Base-by-base conservation (phyloP, 805 yeast genomes). In the Priceomyces melissophilus region DNA sequence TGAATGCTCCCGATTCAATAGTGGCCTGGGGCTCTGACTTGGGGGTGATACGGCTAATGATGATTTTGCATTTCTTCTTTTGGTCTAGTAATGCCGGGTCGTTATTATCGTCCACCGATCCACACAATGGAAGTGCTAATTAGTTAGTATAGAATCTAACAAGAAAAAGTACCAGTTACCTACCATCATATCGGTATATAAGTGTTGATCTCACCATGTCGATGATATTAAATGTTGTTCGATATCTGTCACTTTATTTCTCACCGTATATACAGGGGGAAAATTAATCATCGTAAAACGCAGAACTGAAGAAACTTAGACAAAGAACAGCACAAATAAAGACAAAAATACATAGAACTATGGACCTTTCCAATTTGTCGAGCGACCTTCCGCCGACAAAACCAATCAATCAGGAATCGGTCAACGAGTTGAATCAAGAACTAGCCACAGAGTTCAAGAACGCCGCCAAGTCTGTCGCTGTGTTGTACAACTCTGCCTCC, bases 1-100 rank as follows among this genome's bases (percentile, higher is more conserved):
- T 81, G 66, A 74, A 85, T 26, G 67, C 60, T 3, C 88, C 91
- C 39, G 87, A 78, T 50, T 87, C 95, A 41, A 90, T 75, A 10
- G 95, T 81, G 1, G 96, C 96, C 51, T 87, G 81, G 1, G 85
- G 80, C 50, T 86, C 96, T 4, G 95, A 82, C 47, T 81, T 76
- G 37, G 90, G 84, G 26, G 82, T 83, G 58, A 90, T 76, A 55
- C 91, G 76, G 27, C 83, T 69, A 20, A 89, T 75, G 41, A 93
- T 72, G 40, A 84, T 65, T 63, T 91, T 90, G 50, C 87, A 79
- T 61, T 88, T 88, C 60, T 84, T 80, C 74, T 90, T 91, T 58
- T 87, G 89, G 39, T 87, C 93, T 16, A 71, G 55, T 34, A 91
- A 68, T 3, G 70, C 68, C 1, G 81, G 71, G 46, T 76, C 80